A percentile compares a stretch with the other conserved stretches of the same genome.
These are phyloP conservation scores for Ceriops decandra DNA, from an alignment of 345 rosid species.

Conservation along the genomic window DNA sequence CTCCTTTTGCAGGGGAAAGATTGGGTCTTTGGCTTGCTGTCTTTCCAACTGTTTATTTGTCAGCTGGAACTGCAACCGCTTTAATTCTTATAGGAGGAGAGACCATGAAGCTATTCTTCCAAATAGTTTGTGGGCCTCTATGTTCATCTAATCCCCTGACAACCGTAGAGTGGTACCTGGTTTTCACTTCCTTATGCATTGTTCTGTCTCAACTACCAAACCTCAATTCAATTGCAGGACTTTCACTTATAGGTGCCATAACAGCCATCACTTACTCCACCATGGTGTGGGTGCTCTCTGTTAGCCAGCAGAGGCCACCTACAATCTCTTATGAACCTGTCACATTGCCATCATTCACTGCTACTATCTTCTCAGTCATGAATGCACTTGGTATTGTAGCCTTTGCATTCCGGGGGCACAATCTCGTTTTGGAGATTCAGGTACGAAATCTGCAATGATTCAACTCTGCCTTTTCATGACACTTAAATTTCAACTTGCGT, in stretches of 20 bases:
- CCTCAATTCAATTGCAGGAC: slow-evolving; percentile 94
- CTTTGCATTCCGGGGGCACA: slow-evolving; percentile 92
- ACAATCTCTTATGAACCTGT: slow-evolving; percentile 71
- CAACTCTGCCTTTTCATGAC: neutral
- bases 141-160: slow-evolving; percentile 88
- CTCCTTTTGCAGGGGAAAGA: slow-evolving; percentile 58
- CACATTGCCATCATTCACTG: slow-evolving; percentile 54
- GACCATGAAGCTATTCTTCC: slow-evolving; percentile 90
- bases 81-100: slow-evolving; percentile 90
- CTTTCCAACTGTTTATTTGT: slow-evolving; percentile 89
- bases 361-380: slow-evolving; percentile 61
- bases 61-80: slow-evolving; percentile 96
- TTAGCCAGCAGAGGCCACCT: slow-evolving; percentile 84
- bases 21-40: slow-evolving; percentile 91
- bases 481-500: neutral
- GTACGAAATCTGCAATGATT: slow-evolving; percentile 25
- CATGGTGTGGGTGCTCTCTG: slow-evolving; percentile 97
- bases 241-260: slow-evolving; percentile 87
- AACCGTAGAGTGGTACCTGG: slow-evolving; percentile 93
- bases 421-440: slow-evolving; percentile 89
- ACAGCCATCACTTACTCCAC: slow-evolving; percentile 90
- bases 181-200: slow-evolving; percentile 86
- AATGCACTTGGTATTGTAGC: slow-evolving; percentile 96
- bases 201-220: slow-evolving; percentile 97
- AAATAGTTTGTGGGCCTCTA: slow-evolving; percentile 84